Conservation (phyloP, 345 rosid species). For the Combretum micranthum region DNA sequence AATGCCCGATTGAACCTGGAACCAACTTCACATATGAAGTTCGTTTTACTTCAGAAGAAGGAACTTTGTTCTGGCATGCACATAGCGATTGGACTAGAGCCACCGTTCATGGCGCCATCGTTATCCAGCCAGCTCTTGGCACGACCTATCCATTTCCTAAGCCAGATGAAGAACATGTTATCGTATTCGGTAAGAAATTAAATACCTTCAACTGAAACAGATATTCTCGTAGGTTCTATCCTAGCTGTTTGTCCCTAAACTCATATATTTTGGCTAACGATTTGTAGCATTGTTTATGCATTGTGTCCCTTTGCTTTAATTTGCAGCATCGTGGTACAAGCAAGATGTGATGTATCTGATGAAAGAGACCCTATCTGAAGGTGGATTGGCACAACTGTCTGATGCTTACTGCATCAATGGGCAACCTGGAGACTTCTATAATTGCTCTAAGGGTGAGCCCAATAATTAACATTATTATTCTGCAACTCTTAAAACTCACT, state of each 20-base stretch:
- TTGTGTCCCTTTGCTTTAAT: too few species aligned
- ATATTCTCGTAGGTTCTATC: not conserved
- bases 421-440: constrained; percentile 25
- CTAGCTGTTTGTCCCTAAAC: not conserved
- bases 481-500: too few species aligned
- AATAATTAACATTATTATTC: too few species aligned
- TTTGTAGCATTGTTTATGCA: not conserved
- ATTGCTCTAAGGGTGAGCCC: constrained; percentile 17
- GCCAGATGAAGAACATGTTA: constrained; percentile 19
- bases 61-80: constrained; percentile 27
- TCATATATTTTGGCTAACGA: not conserved
- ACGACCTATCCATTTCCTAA: constrained; percentile 25
- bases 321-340: constrained; percentile 28
- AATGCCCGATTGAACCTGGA: constrained; percentile 27
- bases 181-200: constrained; percentile 24
- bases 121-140: constrained; percentile 20
- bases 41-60: constrained; percentile 18
- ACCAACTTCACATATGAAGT: constrained; percentile 16
- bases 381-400: constrained; percentile 21
- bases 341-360: constrained; percentile 14
- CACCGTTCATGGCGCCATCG: constrained; percentile 28
- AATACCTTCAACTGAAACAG: not conserved
- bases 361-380: constrained; percentile 6
- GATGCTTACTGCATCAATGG: constrained; percentile 37
- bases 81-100: constrained; percentile 30